These are phyloP conservation scores for Trichoderma endophyticum DNA, from an alignment of 2,329 filamentous ascomycete genomes.

Conservation along the genomic window DNA sequence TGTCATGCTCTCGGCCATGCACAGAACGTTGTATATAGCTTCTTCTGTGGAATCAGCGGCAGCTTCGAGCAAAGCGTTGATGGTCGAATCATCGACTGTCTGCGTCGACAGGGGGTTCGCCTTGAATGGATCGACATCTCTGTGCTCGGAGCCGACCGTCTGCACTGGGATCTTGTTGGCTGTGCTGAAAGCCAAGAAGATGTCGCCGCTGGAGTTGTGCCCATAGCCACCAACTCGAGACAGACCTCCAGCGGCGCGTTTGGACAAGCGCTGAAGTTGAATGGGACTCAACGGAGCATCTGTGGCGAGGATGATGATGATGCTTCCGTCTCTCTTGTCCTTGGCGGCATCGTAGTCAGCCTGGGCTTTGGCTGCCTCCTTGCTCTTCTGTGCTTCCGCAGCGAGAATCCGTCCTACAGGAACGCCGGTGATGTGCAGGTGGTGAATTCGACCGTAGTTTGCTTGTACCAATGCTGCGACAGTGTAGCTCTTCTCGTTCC, in stretches of 20 bases:
- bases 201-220: conserved; percentile 57
- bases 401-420: conserved; percentile 54
- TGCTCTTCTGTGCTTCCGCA: neutral
- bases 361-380: conserved; percentile 33
- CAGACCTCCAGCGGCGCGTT: conserved; percentile 56
- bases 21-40: conserved; percentile 62
- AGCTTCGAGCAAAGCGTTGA: conserved; percentile 61
- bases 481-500: conserved; percentile 43
- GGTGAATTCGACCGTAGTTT: conserved; percentile 56
- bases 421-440: conserved; percentile 54
- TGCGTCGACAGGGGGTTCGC: conserved; percentile 32
- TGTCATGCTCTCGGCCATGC: conserved; percentile 57
- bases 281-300: conserved; percentile 55
- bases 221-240: conserved; percentile 56
- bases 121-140: conserved; percentile 40
- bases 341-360: conserved; percentile 34
- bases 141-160: conserved; percentile 19
- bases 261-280: conserved; percentile 54
- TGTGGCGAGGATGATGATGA: conserved; percentile 58
- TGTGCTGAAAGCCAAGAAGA: conserved; percentile 62
- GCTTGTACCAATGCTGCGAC: conserved; percentile 58
- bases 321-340: conserved; percentile 57
- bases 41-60: conserved; percentile 62
- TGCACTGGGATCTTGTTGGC: conserved; percentile 40
- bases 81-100: conserved; percentile 53